phyloP scores from a whole-genome alignment of 2,329 filamentous ascomycete genomes.

The Ceratocystis diversiconidia region DNA sequence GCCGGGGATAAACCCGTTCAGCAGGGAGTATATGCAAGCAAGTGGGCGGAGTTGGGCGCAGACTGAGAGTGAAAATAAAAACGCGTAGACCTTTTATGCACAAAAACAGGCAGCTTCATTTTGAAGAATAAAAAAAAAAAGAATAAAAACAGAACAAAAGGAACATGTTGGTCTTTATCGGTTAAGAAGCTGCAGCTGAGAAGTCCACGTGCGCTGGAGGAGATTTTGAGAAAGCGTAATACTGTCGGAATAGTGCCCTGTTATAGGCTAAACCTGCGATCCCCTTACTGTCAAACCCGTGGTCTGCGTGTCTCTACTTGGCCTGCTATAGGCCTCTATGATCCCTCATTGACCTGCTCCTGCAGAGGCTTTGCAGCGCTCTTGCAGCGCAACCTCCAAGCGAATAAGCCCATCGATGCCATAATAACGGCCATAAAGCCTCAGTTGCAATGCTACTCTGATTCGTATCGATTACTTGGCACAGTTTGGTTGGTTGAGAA shows the following conservation, averaged over 20 bases:
- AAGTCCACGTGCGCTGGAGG: neutral
- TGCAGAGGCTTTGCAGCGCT: neutral
- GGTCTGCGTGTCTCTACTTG: neutral
- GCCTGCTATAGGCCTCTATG: neutral
- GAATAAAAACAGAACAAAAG: neutral
- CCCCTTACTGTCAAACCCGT: neutral
- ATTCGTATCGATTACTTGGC: constrained; percentile 2
- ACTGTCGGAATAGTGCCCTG: too few relatives aligned
- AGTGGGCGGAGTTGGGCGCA: neutral
- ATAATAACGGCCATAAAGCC: neutral
- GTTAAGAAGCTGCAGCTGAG: neutral
- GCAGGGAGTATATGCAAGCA: neutral
- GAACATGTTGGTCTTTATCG: neutral
- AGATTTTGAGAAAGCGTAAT: too few relatives aligned
- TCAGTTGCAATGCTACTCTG: constrained; percentile 2
- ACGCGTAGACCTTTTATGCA: too few relatives aligned
- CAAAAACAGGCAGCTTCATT: neutral
- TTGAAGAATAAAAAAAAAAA: neutral
- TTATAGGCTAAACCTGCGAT: too few relatives aligned
- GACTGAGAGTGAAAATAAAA: too few relatives aligned
- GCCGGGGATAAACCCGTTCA: neutral
- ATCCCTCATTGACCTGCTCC: neutral
- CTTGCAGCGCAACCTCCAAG: too few relatives aligned
- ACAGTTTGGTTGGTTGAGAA: constrained; percentile 1
- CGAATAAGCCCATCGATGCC: too few relatives aligned